Evolutionary conservation across 768 basidiomycete genomes (phyloP).

Genomic region (Leccinum broughii): DNA sequence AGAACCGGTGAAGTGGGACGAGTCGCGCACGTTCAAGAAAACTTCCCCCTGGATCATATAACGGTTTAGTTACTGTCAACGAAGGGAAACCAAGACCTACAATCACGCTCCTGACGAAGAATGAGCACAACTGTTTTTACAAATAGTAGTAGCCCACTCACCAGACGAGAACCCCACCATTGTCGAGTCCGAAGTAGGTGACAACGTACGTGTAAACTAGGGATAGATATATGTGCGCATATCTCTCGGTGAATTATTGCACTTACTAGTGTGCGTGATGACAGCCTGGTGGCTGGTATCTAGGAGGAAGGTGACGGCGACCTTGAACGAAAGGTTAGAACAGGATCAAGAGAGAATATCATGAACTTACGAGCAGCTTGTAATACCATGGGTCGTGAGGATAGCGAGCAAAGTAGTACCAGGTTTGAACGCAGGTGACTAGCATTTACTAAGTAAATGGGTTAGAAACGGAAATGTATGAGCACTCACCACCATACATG

Average conservation of each 20-base stretch:
- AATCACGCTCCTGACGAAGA: slow-evolving; percentile 20
- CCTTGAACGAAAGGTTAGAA: slow-evolving; percentile 36
- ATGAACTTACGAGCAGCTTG: slow-evolving; percentile 43
- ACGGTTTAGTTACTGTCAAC: slow-evolving; percentile 5
- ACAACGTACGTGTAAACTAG: slow-evolving; percentile 51
- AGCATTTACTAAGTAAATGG: not conserved
- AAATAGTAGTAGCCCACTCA: slow-evolving; percentile 25
- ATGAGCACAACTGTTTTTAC: not conserved
- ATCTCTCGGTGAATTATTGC: not conserved
- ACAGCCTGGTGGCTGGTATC: slow-evolving; percentile 56
- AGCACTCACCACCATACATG: slow-evolving; percentile 48
- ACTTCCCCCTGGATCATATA: slow-evolving; percentile 42
- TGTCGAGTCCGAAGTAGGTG: slow-evolving; percentile 37
- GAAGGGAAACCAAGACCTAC: slow-evolving; percentile 15
- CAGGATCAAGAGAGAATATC: not conserved
- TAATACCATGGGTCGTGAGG: slow-evolving; percentile 50
- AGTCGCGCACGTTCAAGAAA: slow-evolving; percentile 43
- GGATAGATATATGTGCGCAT: not conserved
- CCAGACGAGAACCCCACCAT: slow-evolving; percentile 42
- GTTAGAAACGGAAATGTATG: not conserved
- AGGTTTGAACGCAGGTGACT: slow-evolving; percentile 58
- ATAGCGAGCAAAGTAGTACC: slow-evolving; percentile 53
- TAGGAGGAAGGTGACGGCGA: slow-evolving; percentile 46
- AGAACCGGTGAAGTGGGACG: not conserved
- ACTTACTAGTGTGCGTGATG: slow-evolving; percentile 51